Conservation (phyloP, 1,284 basidiomycete genomes). For the Rhodotorula sp. region DNA sequence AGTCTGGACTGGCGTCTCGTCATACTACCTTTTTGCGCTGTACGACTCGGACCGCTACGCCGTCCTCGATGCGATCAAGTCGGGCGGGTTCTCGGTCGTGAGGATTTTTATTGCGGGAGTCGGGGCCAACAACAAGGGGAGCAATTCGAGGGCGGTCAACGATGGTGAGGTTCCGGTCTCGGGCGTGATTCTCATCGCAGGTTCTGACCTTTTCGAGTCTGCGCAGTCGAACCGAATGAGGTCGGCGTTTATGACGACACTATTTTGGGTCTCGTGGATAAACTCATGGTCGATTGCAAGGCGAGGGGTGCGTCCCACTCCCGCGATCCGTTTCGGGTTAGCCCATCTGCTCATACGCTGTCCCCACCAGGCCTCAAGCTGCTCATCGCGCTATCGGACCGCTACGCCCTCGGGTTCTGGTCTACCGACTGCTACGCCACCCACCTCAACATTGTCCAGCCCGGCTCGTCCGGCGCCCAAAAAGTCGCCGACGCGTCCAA, state of each 20-base stretch:
- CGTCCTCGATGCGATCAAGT: constrained; percentile 43
- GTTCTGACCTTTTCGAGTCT: neutral
- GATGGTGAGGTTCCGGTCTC: constrained; percentile 14
- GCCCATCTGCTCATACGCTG: no score
- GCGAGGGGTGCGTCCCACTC: constrained; percentile 29
- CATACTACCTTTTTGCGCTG: constrained; percentile 44
- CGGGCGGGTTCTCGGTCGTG: constrained; percentile 42
- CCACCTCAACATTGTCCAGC: constrained; percentile 41
- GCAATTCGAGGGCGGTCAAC: constrained; percentile 26
- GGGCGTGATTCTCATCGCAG: neutral
- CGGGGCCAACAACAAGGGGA: constrained; percentile 41
- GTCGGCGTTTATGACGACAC: constrained; percentile 53
- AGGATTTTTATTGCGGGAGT: constrained; percentile 43
- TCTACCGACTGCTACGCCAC: constrained; percentile 43
- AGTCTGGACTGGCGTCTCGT: constrained; percentile 42
- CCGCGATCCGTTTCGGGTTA: neutral
- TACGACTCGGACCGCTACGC: constrained; percentile 32
- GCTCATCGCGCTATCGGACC: constrained; percentile 46
- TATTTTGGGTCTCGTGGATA: constrained; percentile 51
- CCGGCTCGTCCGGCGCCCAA: constrained; percentile 38
- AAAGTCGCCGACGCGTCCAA: constrained; percentile 36
- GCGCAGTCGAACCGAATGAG: constrained; percentile 48
- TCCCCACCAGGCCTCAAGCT: constrained; percentile 49
- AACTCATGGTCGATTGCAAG: constrained; percentile 52
- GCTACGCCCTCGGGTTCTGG: constrained; percentile 45